phyloP scores from a whole-genome alignment of 805 yeast species.

The Suhomyces pyralidae region DNA sequence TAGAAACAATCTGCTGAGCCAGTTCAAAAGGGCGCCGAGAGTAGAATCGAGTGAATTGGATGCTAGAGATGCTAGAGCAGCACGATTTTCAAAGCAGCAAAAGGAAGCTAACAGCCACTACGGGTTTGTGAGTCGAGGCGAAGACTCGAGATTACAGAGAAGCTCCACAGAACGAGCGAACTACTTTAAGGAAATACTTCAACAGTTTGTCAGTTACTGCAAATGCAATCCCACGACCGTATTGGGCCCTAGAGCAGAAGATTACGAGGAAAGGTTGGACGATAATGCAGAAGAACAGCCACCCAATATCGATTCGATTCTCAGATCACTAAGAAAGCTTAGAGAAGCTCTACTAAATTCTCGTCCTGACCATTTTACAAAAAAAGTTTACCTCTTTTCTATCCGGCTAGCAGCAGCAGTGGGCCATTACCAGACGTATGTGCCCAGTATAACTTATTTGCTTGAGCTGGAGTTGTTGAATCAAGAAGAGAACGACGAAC shows the following conservation, averaged over 20 bases:
- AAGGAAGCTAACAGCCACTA: constrained; percentile 16
- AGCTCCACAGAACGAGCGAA: constrained; percentile 40
- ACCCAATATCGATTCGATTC: constrained; percentile 22
- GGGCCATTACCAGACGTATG: constrained; percentile 52
- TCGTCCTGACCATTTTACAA: constrained; percentile 36
- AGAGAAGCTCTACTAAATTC: constrained; percentile 52
- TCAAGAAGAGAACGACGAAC: constrained; percentile 33
- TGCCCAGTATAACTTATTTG: constrained; percentile 50
- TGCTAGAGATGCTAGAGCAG: background rate
- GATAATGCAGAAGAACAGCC: background rate
- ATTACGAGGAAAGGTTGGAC: constrained; percentile 6
- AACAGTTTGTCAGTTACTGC: constrained; percentile 30
- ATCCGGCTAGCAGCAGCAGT: constrained; percentile 42
- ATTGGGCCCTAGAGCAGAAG: constrained; percentile 10
- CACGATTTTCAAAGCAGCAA: background rate
- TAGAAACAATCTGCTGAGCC: background rate
- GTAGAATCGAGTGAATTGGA: background rate
- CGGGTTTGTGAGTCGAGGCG: constrained; percentile 63
- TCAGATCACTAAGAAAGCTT: constrained; percentile 43
- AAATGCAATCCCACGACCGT: constrained; percentile 13
- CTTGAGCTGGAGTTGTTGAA: constrained; percentile 26
- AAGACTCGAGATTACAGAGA: constrained; percentile 45
- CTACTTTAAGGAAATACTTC: constrained; percentile 38
- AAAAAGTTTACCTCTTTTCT: constrained; percentile 48
- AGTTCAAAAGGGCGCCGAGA: background rate